These are phyloP conservation scores for Arabidopsis arenosa DNA, from an alignment of 345 rosid species.

Conservation along the genomic window DNA sequence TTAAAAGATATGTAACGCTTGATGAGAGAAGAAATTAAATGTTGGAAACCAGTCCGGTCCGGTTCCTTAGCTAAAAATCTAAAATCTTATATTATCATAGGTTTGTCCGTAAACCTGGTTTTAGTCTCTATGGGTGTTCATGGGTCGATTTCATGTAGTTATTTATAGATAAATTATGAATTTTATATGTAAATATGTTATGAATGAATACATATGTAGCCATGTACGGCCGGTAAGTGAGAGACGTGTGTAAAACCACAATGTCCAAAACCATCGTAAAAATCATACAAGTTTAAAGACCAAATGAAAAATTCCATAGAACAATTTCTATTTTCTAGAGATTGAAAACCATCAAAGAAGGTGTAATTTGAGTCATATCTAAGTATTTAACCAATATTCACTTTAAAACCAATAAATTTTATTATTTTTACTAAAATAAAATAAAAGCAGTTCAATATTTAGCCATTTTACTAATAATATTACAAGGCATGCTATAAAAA, in stretches of 20 bases:
- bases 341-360: background rate
- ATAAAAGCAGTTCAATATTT: background rate
- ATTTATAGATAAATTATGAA: background rate
- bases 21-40: background rate
- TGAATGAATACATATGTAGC: background rate
- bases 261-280: background rate
- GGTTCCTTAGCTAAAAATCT: background rate
- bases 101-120: background rate
- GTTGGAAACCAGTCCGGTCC: background rate
- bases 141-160: background rate
- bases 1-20: background rate
- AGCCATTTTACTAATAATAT: background rate
- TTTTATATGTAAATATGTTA: background rate
- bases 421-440: background rate
- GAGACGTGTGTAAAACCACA: too few species aligned
- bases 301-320: too few species aligned
- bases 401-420: background rate
- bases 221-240: too few species aligned
- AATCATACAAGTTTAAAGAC: background rate
- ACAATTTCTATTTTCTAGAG: too few species aligned
- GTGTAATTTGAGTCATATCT: background rate
- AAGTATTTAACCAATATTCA: background rate
- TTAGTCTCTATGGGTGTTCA: background rate
- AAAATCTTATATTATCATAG: background rate
- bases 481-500: background rate